A percentile compares a stretch with the other conserved stretches of the same genome.
Conservation (phyloP, 306 rosid genomes). For the Trifolium pratense region DNA sequence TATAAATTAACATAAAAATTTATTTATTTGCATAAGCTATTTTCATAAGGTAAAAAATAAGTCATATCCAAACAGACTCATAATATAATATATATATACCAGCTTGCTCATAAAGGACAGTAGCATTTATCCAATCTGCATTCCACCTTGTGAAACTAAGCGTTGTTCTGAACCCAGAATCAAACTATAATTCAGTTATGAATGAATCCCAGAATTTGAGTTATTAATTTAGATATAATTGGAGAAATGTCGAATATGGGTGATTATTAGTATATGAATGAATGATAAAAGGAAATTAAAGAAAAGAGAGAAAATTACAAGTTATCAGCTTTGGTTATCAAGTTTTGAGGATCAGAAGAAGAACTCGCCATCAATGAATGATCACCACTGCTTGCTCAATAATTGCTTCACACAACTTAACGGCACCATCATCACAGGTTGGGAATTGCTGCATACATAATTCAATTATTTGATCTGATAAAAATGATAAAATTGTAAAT, state of each 20-base stretch:
- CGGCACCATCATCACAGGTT: too few species aligned
- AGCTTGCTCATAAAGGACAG: constrained; percentile 16
- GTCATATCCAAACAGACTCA: too few species aligned
- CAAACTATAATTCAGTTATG: background rate
- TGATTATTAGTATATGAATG: too few species aligned
- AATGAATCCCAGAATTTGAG: background rate
- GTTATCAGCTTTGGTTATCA: constrained; percentile 39
- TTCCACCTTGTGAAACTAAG: constrained; percentile 30
- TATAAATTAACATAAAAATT: too few species aligned
- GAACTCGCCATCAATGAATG: constrained; percentile 32
- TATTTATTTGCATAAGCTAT: too few species aligned
- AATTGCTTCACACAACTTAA: too few species aligned
- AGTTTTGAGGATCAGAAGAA: constrained; percentile 40
- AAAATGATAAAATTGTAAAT: too few species aligned
- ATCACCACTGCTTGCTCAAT: background rate
- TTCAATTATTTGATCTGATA: too few species aligned
- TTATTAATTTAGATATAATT: too few species aligned
- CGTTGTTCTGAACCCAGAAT: constrained; percentile 6
- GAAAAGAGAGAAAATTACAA: constrained; percentile 31
- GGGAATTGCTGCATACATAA: too few species aligned
- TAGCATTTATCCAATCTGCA: constrained; percentile 29
- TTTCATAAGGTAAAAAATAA: too few species aligned
- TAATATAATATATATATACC: background rate
- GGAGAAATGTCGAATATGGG: background rate
- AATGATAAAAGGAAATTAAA: background rate